A percentile compares a stretch with the other conserved stretches of the same genome.
Conservation (phyloP, 208 protist genomes). For the Trypanosoma avium region DNA sequence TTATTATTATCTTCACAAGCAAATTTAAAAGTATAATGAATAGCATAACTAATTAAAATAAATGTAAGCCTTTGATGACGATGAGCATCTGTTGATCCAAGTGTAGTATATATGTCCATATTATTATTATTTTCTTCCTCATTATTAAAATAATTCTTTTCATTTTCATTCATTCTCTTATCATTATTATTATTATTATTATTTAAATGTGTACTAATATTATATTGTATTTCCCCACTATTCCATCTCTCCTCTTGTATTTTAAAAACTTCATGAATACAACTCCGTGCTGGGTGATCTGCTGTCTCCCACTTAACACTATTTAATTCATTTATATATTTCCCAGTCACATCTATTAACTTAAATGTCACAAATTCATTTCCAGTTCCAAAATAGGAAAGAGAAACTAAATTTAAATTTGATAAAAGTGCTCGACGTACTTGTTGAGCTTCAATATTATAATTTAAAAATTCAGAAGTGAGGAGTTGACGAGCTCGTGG, state of each 20-base stretch:
- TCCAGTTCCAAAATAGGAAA: constrained; percentile 9
- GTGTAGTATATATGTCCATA: background rate
- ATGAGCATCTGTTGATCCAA: background rate
- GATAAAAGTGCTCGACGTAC: constrained; percentile 14
- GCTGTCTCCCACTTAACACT: constrained; percentile 7
- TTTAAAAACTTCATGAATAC: constrained; percentile 5
- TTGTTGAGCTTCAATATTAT: constrained; percentile 14
- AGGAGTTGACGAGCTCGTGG: constrained; percentile 20
- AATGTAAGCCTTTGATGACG: constrained; percentile 13
- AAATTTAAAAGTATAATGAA: constrained; percentile 24
- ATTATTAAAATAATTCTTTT: background rate
- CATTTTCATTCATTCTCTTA: background rate
- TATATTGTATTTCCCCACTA: background rate
- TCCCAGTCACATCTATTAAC: constrained; percentile 17
- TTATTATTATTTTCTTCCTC: background rate
- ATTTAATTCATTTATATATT: constrained; percentile 2
- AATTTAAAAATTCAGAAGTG: constrained; percentile 8
- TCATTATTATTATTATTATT: background rate
- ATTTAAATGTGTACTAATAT: background rate
- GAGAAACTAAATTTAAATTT: constrained; percentile 23
- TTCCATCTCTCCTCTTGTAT: constrained; percentile 12
- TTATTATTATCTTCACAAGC: too few relatives aligned
- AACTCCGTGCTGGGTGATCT: constrained; percentile 7
- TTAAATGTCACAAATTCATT: background rate
- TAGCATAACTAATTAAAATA: constrained; percentile 22